A percentile compares a stretch with the other conserved stretches of the same genome.
Evolutionary conservation across 2,329 filamentous ascomycete species (phyloP).

Genomic region (Paracoccidioides brasiliensis): DNA sequence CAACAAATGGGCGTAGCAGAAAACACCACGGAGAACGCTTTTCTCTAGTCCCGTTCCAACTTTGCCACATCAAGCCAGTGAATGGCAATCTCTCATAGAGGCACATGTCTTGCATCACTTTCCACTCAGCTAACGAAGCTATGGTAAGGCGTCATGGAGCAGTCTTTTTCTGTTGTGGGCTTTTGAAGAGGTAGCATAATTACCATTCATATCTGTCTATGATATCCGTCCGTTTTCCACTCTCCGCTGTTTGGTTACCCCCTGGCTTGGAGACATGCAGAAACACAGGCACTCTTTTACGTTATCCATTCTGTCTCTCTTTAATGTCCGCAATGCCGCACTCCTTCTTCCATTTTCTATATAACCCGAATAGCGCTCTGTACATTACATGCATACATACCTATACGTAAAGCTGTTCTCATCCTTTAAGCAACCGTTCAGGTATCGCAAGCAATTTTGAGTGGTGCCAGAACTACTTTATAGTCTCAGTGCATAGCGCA

Average conservation of each 20-base stretch:
- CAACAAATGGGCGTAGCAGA: constrained; percentile 8
- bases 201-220: background rate
- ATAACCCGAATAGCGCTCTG: too few species aligned
- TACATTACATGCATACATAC: background rate
- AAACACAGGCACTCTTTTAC: background rate
- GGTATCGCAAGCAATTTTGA: background rate
- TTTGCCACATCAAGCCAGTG: background rate
- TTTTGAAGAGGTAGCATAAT: background rate
- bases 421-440: background rate
- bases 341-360: background rate
- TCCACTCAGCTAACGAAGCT: background rate
- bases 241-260: background rate
- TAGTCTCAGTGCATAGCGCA: too few species aligned
- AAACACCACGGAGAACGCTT: constrained; percentile 9
- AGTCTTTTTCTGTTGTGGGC: background rate
- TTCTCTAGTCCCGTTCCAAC: constrained; percentile 6
- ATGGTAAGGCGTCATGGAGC: background rate
- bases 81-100: background rate
- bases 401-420: background rate
- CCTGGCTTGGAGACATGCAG: background rate
- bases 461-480: too few species aligned
- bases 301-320: background rate
- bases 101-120: too few species aligned
- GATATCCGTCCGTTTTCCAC: background rate
- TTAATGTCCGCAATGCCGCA: background rate